phyloP scores from a whole-genome alignment of 495 filamentous ascomycete species.

The Tetracladium marchalianum region DNA sequence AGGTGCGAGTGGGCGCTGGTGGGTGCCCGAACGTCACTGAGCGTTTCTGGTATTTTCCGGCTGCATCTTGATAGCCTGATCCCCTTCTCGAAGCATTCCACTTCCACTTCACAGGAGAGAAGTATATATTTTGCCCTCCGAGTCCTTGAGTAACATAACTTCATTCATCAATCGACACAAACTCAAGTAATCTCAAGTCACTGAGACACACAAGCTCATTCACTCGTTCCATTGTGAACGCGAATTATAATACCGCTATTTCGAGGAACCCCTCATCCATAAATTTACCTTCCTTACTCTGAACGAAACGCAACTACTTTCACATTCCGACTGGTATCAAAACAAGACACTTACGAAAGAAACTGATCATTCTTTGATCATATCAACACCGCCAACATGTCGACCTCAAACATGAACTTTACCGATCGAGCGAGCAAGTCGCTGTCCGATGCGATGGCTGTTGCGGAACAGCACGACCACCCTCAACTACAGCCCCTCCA shows the following conservation, averaged over 20 bases:
- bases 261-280: too few relatives aligned
- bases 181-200: neutral
- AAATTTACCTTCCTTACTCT: too few relatives aligned
- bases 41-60: neutral
- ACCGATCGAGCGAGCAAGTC: constrained; percentile 87
- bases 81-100: neutral
- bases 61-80: neutral
- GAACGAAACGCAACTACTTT: too few relatives aligned
- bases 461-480: constrained; percentile 82
- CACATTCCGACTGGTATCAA: neutral
- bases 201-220: neutral
- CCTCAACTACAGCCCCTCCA: constrained; percentile 83
- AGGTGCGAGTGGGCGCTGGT: neutral
- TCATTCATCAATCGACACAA: too few relatives aligned
- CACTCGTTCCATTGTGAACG: too few relatives aligned
- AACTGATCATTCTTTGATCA: constrained; percentile 16
- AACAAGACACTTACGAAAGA: neutral
- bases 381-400: constrained; percentile 28
- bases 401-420: constrained; percentile 58
- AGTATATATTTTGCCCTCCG: too few relatives aligned
- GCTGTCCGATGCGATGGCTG: constrained; percentile 70
- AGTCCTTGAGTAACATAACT: too few relatives aligned
- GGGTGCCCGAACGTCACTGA: too few relatives aligned
- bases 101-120: too few relatives aligned
- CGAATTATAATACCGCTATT: too few relatives aligned